Percentiles rank a stretch among this genome's conserved stretches.
phyloP scores from a whole-genome alignment of 768 basidiomycete species.

The Lactifluus hygrophoroides region DNA sequence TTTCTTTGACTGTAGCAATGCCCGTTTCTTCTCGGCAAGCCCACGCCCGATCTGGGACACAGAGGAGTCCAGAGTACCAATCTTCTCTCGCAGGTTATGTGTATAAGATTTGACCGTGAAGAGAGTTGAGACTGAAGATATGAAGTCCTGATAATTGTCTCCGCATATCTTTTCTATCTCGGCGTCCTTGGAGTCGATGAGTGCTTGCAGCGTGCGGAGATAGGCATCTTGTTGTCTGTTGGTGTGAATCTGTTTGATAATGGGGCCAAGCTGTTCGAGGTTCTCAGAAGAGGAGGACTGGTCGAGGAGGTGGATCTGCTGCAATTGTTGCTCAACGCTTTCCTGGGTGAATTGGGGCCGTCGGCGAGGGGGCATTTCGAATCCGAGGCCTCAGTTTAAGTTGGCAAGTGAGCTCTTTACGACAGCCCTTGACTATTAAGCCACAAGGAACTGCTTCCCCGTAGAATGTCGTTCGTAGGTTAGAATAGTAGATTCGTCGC shows the following conservation, averaged over 20 bases:
- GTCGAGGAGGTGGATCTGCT: slow-evolving; percentile 85
- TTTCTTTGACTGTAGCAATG: slow-evolving; percentile 81
- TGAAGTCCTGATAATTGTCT: slow-evolving; percentile 97
- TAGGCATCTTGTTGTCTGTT: slow-evolving; percentile 85
- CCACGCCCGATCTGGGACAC: slow-evolving; percentile 83
- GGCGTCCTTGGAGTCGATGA: slow-evolving; percentile 88
- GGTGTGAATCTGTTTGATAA: slow-evolving; percentile 89
- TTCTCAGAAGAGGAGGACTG: slow-evolving; percentile 87
- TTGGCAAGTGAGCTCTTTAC: no score
- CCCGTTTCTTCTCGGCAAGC: slow-evolving; percentile 89
- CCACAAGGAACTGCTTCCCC: no score
- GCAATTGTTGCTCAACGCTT: slow-evolving; percentile 80
- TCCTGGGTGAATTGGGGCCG: slow-evolving; percentile 71
- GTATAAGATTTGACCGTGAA: slow-evolving; percentile 96
- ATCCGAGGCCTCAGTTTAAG: not conserved
- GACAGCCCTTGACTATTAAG: no score
- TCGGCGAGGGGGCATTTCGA: slow-evolving; percentile 62
- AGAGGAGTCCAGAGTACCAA: slow-evolving; percentile 78
- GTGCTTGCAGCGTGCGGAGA: slow-evolving; percentile 73
- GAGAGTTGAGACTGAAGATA: slow-evolving; percentile 92
- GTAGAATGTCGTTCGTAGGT: no score
- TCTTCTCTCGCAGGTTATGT: slow-evolving; percentile 85
- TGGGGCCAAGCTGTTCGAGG: slow-evolving; percentile 88
- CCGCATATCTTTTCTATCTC: slow-evolving; percentile 96
- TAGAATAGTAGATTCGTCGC: not conserved